Conservation (phyloP, 495 filamentous ascomycete species). For the Bacidia gigantensis region DNA sequence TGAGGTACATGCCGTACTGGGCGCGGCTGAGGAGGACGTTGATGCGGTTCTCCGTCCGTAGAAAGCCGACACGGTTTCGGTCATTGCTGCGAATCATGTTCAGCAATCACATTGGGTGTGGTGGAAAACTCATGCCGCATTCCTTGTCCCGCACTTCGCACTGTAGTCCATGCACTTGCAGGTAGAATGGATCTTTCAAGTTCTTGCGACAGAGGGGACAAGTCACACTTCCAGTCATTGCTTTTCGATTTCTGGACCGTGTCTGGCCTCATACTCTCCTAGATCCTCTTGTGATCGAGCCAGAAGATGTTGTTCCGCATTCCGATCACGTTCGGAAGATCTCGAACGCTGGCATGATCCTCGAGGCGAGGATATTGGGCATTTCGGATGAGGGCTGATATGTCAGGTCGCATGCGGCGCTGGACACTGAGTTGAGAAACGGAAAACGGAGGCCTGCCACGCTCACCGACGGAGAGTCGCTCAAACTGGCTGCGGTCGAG, state of each 20-base stretch:
- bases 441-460: constrained; percentile 35
- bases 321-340: constrained; percentile 47
- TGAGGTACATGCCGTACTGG: constrained; percentile 72
- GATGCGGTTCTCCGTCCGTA: constrained; percentile 62
- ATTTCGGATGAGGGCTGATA: constrained; percentile 42
- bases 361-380: constrained; percentile 50
- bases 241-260: constrained; percentile 42
- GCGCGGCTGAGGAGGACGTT: constrained; percentile 67
- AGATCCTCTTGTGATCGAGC: constrained; percentile 54
- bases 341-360: constrained; percentile 37
- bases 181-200: constrained; percentile 50
- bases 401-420: constrained; percentile 62
- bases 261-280: constrained; percentile 15
- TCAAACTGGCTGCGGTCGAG: constrained; percentile 59
- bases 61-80: constrained; percentile 51
- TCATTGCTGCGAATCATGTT: constrained; percentile 56
- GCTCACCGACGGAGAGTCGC: constrained; percentile 39
- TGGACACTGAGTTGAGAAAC: constrained; percentile 53
- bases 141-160: constrained; percentile 53
- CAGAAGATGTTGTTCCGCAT: constrained; percentile 57
- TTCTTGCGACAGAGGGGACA: too few species aligned
- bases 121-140: constrained; percentile 43
- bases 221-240: constrained; percentile 53
- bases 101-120: too few species aligned
- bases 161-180: constrained; percentile 45